A percentile compares a stretch with the other conserved stretches of the same genome.
phyloP scores from a whole-genome alignment of 768 basidiomycete genomes.

The Lactarius indigo region DNA sequence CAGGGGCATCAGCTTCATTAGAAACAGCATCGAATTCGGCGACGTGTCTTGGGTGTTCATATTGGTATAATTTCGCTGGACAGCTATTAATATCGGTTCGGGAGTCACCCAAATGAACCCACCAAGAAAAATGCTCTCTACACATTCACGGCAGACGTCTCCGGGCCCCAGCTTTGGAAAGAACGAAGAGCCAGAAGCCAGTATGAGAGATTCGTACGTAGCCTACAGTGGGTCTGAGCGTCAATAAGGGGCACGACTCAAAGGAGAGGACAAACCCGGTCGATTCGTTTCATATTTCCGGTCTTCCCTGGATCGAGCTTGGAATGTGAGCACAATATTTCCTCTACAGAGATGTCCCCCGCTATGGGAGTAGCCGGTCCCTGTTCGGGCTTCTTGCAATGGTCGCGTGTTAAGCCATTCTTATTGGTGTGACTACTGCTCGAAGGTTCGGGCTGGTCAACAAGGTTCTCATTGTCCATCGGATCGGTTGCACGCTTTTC shows the following conservation, averaged over 20 bases:
- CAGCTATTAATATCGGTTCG: conserved; percentile 3
- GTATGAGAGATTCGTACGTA: conserved; percentile 42
- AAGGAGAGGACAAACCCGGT: conserved; percentile 39
- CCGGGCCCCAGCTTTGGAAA: conserved; percentile 44
- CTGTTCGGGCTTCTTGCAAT: not conserved
- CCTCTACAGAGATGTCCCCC: conserved; percentile 33
- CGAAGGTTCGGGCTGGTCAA: not conserved
- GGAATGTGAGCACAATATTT: conserved; percentile 62
- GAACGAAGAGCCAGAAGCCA: conserved; percentile 38
- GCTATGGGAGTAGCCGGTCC: conserved; percentile 37
- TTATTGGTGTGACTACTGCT: not conserved
- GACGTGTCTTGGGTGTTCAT: conserved; percentile 63
- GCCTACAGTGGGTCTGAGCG: conserved; percentile 33
- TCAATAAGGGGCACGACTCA: not conserved
- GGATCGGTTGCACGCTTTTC: not conserved
- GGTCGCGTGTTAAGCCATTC: conserved; percentile 5
- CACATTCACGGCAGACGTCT: conserved; percentile 62
- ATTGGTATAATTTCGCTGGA: conserved; percentile 65
- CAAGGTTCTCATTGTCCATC: not conserved
- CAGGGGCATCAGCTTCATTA: conserved; percentile 40
- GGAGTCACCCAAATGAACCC: conserved; percentile 18
- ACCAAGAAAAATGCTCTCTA: conserved; percentile 57
- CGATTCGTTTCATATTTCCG: conserved; percentile 65
- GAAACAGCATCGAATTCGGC: conserved; percentile 53
- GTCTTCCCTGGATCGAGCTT: conserved; percentile 58